Conservation (phyloP, 192 early-diverging fungal species). For the Rhizoclosmatium sp. region DNA sequence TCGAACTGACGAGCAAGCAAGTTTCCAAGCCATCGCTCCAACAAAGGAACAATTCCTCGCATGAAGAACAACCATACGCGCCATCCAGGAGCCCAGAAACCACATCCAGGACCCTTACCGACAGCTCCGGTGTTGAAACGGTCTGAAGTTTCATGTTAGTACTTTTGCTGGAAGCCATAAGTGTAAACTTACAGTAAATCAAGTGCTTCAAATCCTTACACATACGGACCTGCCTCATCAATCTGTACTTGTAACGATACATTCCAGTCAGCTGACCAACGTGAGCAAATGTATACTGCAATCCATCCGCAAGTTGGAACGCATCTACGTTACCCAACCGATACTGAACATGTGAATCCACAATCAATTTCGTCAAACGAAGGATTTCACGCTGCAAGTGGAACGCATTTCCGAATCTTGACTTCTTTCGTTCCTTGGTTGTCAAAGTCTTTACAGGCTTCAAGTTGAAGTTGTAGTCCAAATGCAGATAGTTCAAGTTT, state of each 20-base stretch:
- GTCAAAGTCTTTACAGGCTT: conserved; percentile 99
- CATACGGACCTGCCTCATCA: conserved; percentile 97
- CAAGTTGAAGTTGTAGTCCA: conserved; percentile 99
- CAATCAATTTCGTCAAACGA: conserved; percentile 94
- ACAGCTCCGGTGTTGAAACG: conserved; percentile 94
- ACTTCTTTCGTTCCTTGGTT: conserved; percentile 99
- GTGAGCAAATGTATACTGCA: conserved; percentile 99
- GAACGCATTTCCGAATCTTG: conserved; percentile 97
- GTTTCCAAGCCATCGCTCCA: conserved; percentile 99
- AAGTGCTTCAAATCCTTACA: conserved; percentile 95
- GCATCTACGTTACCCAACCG: conserved; percentile 98
- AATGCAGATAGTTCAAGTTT: conserved; percentile 96
- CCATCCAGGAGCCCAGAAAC: conserved; percentile 99
- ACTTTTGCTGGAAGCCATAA: background rate
- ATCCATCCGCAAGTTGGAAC: conserved; percentile 97
- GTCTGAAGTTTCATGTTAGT: conserved; percentile 42
- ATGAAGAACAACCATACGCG: conserved; percentile 99
- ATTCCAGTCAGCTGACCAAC: conserved; percentile 99
- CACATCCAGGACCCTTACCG: conserved; percentile 97
- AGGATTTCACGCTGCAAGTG: conserved; percentile 96
- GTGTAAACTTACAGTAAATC: conserved; percentile 71
- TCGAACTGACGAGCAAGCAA: conserved; percentile 99
- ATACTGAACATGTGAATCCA: conserved; percentile 98
- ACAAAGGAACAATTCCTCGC: conserved; percentile 95
- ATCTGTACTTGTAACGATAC: conserved; percentile 98